Evolutionary conservation across 352 stramenopile species (phyloP).

Genomic region (Pythium aquatile): DNA sequence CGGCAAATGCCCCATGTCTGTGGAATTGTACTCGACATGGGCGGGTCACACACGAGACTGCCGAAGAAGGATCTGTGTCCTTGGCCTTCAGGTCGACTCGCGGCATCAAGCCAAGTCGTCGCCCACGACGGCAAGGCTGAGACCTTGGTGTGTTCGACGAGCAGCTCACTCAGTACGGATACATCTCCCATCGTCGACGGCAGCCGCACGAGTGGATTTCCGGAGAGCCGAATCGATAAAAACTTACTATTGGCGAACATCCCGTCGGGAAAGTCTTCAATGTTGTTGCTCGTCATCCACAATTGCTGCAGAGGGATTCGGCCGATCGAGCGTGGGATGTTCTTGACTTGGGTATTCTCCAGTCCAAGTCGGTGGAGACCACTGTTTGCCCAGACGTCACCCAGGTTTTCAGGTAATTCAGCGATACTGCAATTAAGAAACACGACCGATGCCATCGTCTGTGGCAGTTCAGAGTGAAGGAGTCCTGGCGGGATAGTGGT

Average conservation of each 20-base stretch:
- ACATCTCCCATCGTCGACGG: conserved; percentile 8
- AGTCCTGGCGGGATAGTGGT: not conserved
- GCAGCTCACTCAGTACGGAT: not conserved
- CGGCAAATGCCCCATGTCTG: not conserved
- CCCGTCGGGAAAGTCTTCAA: not conserved
- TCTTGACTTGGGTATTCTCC: not conserved
- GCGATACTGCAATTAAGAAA: conserved; percentile 1
- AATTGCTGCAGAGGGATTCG: not conserved
- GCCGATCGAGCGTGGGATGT: not conserved
- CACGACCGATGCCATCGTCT: not conserved
- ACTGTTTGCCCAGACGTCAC: conserved; percentile 3
- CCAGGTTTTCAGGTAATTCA: conserved; percentile 4
- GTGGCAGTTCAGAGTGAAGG: not conserved
- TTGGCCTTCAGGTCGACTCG: not conserved
- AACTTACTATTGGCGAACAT: not conserved
- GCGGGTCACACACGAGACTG: not conserved
- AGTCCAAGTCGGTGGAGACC: not conserved
- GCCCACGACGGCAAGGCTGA: conserved; percentile 1
- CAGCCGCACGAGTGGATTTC: conserved; percentile 9
- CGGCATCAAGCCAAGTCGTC: not conserved
- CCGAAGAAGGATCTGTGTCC: not conserved
- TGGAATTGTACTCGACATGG: not conserved
- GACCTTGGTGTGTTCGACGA: conserved; percentile 17
- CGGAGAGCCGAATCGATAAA: conserved; percentile 1
- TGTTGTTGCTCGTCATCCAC: conserved; percentile 3